Percentiles rank a stretch among this genome's conserved stretches.
These are phyloP conservation scores for Hypoxylon subgilvum DNA, from an alignment of 495 filamentous ascomycete species.

Conservation along the genomic window DNA sequence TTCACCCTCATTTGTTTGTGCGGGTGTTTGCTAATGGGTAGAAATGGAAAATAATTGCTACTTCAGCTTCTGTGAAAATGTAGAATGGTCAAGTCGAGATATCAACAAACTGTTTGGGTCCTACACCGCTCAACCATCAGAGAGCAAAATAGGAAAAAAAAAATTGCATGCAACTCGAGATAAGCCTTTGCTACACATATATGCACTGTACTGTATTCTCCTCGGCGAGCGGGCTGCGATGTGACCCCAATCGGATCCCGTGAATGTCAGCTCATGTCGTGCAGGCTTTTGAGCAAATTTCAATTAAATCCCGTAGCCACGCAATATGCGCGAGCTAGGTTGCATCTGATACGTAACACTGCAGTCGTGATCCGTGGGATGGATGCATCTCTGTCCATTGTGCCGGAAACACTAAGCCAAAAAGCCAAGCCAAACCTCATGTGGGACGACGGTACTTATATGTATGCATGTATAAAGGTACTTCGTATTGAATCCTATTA, in stretches of 20 bases:
- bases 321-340: constrained; percentile 24
- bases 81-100: background rate
- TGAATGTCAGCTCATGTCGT: constrained; percentile 36
- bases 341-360: constrained; percentile 36
- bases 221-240: too few species aligned
- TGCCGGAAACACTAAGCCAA: constrained; percentile 22
- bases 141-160: too few species aligned
- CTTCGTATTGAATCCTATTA: background rate
- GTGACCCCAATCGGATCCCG: constrained; percentile 33
- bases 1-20: too few species aligned
- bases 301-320: constrained; percentile 31
- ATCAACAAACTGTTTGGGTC: background rate
- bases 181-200: constrained; percentile 25
- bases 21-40: too few species aligned
- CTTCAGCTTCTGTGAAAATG: too few species aligned
- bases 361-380: constrained; percentile 36
- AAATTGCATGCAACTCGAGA: constrained; percentile 26
- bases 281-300: constrained; percentile 36
- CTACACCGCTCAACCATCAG: too few species aligned
- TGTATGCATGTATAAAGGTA: background rate
- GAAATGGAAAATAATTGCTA: too few species aligned
- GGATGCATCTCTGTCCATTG: constrained; percentile 37
- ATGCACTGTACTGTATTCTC: too few species aligned
- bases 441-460: too few species aligned
- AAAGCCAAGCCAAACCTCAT: too few species aligned